Percentiles rank a stretch among this genome's conserved stretches.
Conservation (phyloP, 441 rosid species). For the Metrosideros polymorpha region DNA sequence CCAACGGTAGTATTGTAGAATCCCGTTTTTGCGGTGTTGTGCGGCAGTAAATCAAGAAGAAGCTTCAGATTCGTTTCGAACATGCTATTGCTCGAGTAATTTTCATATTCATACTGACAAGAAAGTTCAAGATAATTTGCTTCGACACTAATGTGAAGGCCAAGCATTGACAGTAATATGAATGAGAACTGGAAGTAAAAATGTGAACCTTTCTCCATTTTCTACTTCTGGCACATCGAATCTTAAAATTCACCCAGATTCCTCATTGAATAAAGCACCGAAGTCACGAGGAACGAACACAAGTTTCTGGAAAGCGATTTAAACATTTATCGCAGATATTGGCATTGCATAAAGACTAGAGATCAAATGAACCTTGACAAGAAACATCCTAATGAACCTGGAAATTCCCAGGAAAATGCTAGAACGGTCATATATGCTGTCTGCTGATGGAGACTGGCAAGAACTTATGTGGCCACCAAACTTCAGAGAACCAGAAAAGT, state of each 20-base stretch:
- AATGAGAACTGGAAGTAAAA: neutral
- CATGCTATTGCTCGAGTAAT: neutral
- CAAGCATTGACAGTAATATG: neutral
- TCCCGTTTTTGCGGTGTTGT: slow-evolving; percentile 7
- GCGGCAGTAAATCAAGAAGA: slow-evolving; percentile 1
- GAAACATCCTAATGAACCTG: neutral
- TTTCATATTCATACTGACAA: neutral
- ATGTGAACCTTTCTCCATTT: neutral
- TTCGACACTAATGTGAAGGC: neutral
- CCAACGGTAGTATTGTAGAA: slow-evolving; percentile 13
- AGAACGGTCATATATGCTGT: neutral
- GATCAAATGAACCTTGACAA: neutral
- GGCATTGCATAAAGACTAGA: neutral
- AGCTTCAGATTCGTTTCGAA: slow-evolving; percentile 8
- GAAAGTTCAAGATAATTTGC: neutral
- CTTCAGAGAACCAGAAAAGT: neutral
- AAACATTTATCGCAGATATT: neutral
- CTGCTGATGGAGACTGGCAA: neutral
- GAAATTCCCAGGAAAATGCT: neutral
- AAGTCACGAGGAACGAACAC: neutral
- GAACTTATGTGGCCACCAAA: neutral
- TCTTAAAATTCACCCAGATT: neutral
- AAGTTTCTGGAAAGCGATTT: neutral
- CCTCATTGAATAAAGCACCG: neutral
- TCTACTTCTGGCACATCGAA: neutral